A percentile compares a stretch with the other conserved stretches of the same genome.
phyloP scores from a whole-genome alignment of 306 rosid genomes.

The Pterocarpus santalinus region DNA sequence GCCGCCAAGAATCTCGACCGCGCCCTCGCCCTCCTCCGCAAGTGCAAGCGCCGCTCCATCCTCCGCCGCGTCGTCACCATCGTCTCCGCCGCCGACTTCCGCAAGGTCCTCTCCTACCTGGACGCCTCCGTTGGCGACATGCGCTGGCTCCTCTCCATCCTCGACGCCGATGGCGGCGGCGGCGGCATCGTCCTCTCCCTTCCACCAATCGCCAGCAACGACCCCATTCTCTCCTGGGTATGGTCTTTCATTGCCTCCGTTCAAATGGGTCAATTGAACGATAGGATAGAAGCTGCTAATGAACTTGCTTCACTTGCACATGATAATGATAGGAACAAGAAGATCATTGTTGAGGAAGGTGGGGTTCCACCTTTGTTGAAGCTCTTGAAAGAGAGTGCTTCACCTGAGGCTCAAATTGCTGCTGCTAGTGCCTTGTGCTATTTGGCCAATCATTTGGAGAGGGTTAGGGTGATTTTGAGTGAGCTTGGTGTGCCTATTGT shows the following conservation, averaged over 20 bases:
- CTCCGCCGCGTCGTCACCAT: slow-evolving; percentile 73
- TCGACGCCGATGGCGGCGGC: slow-evolving; percentile 54
- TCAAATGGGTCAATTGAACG: slow-evolving; percentile 73
- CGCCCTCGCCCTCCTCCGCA: slow-evolving; percentile 62
- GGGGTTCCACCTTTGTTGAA: slow-evolving; percentile 73
- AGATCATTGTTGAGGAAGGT: slow-evolving; percentile 74
- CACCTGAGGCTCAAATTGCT: slow-evolving; percentile 65
- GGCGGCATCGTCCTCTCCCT: slow-evolving; percentile 64
- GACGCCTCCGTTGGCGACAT: slow-evolving; percentile 80
- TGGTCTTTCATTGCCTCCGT: slow-evolving; percentile 77
- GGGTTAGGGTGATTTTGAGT: slow-evolving; percentile 59
- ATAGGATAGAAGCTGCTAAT: slow-evolving; percentile 69
- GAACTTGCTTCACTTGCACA: slow-evolving; percentile 66
- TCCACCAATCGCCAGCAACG: slow-evolving; percentile 84
- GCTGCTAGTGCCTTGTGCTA: slow-evolving; percentile 61
- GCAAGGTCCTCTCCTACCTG: slow-evolving; percentile 51
- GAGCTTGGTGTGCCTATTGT: slow-evolving; percentile 67
- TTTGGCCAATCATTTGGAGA: slow-evolving; percentile 63
- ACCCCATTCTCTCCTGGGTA: slow-evolving; percentile 81
- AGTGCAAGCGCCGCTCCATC: slow-evolving; percentile 72
- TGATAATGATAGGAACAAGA: slow-evolving; percentile 77
- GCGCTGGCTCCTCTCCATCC: slow-evolving; percentile 70
- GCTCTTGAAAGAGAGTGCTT: slow-evolving; percentile 67
- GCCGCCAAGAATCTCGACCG: slow-evolving; percentile 70
- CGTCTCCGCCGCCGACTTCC: slow-evolving; percentile 68